Percentiles rank a stretch among this genome's conserved stretches.
Evolutionary conservation across 2,329 filamentous ascomycete genomes (phyloP).

Genomic region (Aspergillus fumigatus): DNA sequence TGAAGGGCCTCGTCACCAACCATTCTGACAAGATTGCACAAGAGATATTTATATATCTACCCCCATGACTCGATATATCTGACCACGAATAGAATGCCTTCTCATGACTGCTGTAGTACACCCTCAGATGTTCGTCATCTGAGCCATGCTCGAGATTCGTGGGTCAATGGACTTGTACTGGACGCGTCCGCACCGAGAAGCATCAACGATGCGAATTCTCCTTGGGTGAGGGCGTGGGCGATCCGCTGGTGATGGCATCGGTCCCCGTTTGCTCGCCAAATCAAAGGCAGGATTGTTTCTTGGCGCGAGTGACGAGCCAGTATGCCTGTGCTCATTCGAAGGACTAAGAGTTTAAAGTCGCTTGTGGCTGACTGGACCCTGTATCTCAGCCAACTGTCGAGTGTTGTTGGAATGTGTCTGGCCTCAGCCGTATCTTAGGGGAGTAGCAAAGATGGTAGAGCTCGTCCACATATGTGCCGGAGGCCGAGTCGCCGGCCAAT

Average conservation of each 20-base stretch:
- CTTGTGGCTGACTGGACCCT: neutral
- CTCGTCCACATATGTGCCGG: slow-evolving; percentile 46
- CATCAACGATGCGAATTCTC: neutral
- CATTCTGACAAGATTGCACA: neutral
- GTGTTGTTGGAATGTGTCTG: slow-evolving; percentile 16
- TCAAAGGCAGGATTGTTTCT: neutral
- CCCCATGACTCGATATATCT: neutral
- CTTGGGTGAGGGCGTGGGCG: too few relatives aligned
- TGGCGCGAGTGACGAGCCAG: too few relatives aligned
- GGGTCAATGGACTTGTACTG: too few relatives aligned
- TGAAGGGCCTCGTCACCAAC: neutral
- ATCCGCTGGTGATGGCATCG: neutral
- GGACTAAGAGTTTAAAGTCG: neutral
- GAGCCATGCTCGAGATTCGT: too few relatives aligned
- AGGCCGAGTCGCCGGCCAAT: slow-evolving; percentile 20
- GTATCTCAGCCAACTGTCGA: neutral
- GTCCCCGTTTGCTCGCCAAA: neutral
- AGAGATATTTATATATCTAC: neutral
- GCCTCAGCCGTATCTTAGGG: slow-evolving; percentile 24
- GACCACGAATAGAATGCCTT: neutral
- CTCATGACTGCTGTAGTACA: neutral
- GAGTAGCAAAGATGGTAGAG: slow-evolving; percentile 37
- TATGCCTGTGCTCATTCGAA: neutral
- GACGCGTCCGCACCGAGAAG: neutral
- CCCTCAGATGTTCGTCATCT: neutral